Base-by-base conservation (phyloP, 192 early-diverging fungal species). In the Coemansia sp. region DNA sequence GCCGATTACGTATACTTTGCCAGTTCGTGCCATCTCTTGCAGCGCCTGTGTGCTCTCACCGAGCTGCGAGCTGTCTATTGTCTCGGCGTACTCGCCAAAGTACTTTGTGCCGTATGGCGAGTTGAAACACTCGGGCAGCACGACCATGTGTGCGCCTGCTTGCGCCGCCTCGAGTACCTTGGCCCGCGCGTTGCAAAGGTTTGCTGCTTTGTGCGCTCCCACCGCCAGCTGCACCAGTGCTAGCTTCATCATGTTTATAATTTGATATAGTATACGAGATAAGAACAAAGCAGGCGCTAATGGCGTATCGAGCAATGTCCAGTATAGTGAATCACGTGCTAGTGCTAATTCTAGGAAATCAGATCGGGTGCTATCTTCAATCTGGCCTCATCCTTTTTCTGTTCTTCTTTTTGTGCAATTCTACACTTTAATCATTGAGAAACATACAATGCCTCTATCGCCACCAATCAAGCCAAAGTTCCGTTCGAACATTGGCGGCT, bases 121-220 rank as follows among this genome's bases (percentile, higher is more conserved):
- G 78, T 99, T 99, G 87, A 99, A 99, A 82, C 94, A 97, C 85
- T 99, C 97, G 38, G 95, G 97, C 14, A 98, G 84, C 3, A 97
- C 93, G 25, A 98, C 92, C n/a, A 96, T 77, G 43, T 92, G 85
- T 47, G 93, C 93, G 6, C 95, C 95, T 1, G 89, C 82, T 16
- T 72, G 76, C 2, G 91, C 87, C 3, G 97, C 97, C 59, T 94
- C 87, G 19, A 96, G 80, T 22, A 99, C 93, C 63, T 90, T 87
- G 14, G 55, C 61, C 12, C 91, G 84, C 3, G 97, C 94, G 56
- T 85, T 82, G 23, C 66, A 67, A 25, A 99, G 83, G 81, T 99
- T 99, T 9, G 51, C 59, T 6, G 82, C 74, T 66, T 97, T 94
- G 65, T 88, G 83, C 3, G 88, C 82, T 1, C 88, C 82, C 21